Conservation (phyloP, 306 rosid genomes). For the Cicer cuneatum region DNA sequence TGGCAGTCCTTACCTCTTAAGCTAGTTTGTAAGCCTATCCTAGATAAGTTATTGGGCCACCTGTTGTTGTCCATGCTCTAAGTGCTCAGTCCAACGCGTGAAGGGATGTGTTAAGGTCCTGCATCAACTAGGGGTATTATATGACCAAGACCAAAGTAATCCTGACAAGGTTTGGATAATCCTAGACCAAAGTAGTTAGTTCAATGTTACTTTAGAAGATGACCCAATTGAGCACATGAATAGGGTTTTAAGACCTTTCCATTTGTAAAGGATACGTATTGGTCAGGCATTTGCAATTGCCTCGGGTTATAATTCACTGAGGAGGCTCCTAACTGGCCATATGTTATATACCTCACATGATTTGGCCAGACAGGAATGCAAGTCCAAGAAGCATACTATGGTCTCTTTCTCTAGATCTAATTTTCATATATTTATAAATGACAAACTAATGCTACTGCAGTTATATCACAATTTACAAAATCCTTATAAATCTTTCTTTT, state of each 20-base stretch:
- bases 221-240: not conserved
- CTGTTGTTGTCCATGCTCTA: not conserved
- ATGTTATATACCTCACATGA: not conserved
- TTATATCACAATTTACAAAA: slow-evolving; percentile 9
- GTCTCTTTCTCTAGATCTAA: slow-evolving; percentile 3
- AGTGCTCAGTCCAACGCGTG: not conserved
- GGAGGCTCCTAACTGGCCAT: slow-evolving; percentile 16
- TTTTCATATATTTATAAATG: not conserved
- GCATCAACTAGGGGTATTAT: not conserved
- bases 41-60: not conserved
- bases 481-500: slow-evolving; percentile 3
- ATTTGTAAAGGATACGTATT: slow-evolving; percentile 18
- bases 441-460: slow-evolving; percentile 7
- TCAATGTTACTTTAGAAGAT: slow-evolving; percentile 9
- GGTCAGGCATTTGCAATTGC: slow-evolving; percentile 7
- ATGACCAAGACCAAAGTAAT: not conserved
- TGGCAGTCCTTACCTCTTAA: not conserved
- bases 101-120: not conserved
- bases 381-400: not conserved
- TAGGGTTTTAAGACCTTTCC: not conserved
- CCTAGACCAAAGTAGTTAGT: not conserved
- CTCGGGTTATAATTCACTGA: slow-evolving; percentile 11
- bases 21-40: not conserved
- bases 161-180: slow-evolving; percentile 6
- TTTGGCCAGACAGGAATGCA: slow-evolving; percentile 18